Evolutionary conservation across 495 filamentous ascomycete genomes (phyloP).

Genomic region (Neurospora sp.): DNA sequence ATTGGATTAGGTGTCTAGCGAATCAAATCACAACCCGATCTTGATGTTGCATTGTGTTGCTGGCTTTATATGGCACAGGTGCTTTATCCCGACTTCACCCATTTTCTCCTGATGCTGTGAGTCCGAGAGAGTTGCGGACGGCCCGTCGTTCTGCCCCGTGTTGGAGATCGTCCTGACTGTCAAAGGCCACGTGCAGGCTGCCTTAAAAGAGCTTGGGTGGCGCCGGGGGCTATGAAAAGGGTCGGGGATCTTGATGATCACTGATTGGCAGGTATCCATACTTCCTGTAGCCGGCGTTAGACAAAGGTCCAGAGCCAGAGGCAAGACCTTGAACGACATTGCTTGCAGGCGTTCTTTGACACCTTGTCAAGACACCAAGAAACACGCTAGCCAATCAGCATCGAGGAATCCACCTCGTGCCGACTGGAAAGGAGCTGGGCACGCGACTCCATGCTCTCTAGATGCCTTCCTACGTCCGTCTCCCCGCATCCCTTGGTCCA

Average conservation of each 20-base stretch:
- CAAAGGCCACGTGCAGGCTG: background rate
- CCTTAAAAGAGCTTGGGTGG: background rate
- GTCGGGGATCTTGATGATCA: background rate
- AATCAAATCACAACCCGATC: background rate
- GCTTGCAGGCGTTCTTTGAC: background rate
- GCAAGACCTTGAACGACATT: background rate
- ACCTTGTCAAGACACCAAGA: background rate
- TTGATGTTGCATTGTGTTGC: background rate
- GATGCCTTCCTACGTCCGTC: background rate
- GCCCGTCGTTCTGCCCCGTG: background rate
- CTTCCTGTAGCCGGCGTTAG: background rate
- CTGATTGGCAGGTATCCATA: background rate
- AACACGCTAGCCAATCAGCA: constrained; percentile 12
- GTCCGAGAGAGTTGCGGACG: background rate
- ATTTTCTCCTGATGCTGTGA: background rate
- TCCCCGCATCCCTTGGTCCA: background rate
- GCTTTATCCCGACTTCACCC: background rate
- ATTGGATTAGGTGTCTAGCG: background rate
- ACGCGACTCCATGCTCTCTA: constrained; percentile 13
- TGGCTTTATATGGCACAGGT: background rate
- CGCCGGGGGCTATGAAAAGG: background rate
- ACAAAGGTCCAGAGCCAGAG: background rate
- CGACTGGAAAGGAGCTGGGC: constrained; percentile 17
- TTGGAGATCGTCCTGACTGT: background rate
- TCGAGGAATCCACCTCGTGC: constrained; percentile 15